phyloP scores from a whole-genome alignment of 2,329 filamentous ascomycete genomes.

The Claviceps arundinis region DNA sequence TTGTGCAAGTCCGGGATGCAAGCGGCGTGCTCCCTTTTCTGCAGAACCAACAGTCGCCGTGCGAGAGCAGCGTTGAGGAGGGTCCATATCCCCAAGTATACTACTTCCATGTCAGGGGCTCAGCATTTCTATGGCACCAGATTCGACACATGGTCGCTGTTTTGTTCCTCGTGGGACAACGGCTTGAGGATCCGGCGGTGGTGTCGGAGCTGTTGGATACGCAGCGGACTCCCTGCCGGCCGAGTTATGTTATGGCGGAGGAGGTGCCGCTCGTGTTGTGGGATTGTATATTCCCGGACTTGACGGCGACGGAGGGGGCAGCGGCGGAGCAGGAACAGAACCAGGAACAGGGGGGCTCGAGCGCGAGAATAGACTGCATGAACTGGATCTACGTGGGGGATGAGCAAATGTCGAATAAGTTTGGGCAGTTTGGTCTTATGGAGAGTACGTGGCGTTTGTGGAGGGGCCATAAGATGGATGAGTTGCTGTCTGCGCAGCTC shows the following conservation, averaged over 20 bases:
- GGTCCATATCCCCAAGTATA: conserved; percentile 53
- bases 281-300: conserved; percentile 77
- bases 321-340: neutral
- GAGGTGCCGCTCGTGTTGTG: conserved; percentile 86
- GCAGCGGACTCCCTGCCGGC: conserved; percentile 55
- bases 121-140: conserved; percentile 95
- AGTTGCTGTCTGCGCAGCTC: conserved; percentile 64
- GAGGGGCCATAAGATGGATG: conserved; percentile 78
- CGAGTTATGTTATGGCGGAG: conserved; percentile 80
- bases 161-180: conserved; percentile 85
- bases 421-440: conserved; percentile 52
- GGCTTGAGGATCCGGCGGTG: conserved; percentile 63
- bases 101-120: conserved; percentile 77
- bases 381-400: conserved; percentile 73
- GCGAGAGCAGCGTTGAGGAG: no score
- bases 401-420: conserved; percentile 43
- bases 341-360: neutral
- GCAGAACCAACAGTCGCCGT: conserved; percentile 9
- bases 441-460: conserved; percentile 72
- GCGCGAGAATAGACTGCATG: conserved; percentile 40
- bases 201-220: conserved; percentile 66
- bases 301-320: conserved; percentile 5
- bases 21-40: conserved; percentile 45
- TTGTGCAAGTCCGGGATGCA: conserved; percentile 52
- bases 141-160: conserved; percentile 88